phyloP scores from a whole-genome alignment of 331 rosid genomes.

The Spiraea crenata region DNA sequence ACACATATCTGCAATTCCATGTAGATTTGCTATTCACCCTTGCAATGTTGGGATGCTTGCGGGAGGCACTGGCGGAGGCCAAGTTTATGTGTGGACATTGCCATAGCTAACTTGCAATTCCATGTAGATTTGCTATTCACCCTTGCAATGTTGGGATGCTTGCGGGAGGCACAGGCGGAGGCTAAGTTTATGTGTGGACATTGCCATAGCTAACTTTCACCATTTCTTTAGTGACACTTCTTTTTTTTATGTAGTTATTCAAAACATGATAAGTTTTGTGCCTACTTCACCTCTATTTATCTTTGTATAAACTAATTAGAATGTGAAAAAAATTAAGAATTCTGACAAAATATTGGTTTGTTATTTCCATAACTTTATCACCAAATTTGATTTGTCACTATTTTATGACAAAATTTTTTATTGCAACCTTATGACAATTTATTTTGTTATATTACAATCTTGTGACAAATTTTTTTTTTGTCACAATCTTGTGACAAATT shows the following conservation, averaged over 20 bases:
- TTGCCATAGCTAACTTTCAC: slow-evolving; percentile 7
- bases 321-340: too few species aligned
- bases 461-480: too few species aligned
- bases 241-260: not conserved
- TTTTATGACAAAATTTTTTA: too few species aligned
- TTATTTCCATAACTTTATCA: too few species aligned
- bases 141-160: slow-evolving; percentile 67
- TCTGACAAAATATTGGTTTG: too few species aligned
- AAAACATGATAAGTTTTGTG: not conserved
- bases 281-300: not conserved
- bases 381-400: too few species aligned
- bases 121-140: slow-evolving; percentile 71
- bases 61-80: slow-evolving; percentile 88
- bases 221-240: not conserved
- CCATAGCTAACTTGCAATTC: slow-evolving; percentile 68
- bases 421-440: too few species aligned
- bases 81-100: slow-evolving; percentile 73
- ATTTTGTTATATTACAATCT: too few species aligned
- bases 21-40: slow-evolving; percentile 67
- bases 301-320: too few species aligned
- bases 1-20: slow-evolving; percentile 73
- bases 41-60: slow-evolving; percentile 72
- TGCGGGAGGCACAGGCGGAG: slow-evolving; percentile 87
- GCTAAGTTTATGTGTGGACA: slow-evolving; percentile 83
- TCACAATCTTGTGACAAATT: too few species aligned